phyloP scores from a whole-genome alignment of 495 filamentous ascomycete species.

The Mytilinidion resinicola region DNA sequence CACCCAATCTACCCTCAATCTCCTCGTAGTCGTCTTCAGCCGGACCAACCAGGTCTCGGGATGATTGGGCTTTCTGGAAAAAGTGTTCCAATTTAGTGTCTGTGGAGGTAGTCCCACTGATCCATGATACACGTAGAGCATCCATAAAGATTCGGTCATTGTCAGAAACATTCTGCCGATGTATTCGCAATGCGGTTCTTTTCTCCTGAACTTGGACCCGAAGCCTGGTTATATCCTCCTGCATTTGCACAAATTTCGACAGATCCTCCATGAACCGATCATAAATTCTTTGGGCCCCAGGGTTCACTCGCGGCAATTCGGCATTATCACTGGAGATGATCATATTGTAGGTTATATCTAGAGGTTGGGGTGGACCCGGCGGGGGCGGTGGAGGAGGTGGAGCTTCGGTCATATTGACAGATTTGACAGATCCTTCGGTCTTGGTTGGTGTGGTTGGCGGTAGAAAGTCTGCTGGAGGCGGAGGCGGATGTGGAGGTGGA shows the following conservation, averaged over 20 bases:
- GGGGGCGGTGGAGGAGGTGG: conserved; percentile 6
- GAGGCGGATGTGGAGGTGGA: conserved; percentile 1
- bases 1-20: conserved; percentile 18
- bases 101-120: neutral
- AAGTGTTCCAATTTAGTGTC: conserved; percentile 7
- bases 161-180: conserved; percentile 6
- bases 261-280: conserved; percentile 21
- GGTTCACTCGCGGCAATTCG: neutral
- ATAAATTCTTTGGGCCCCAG: conserved; percentile 8
- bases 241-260: conserved; percentile 12
- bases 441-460: neutral
- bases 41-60: conserved; percentile 19
- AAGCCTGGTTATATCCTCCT: conserved; percentile 6
- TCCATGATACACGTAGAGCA: conserved; percentile 7
- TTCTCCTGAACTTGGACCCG: conserved; percentile 16
- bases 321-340: neutral
- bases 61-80: conserved; percentile 4
- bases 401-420: neutral
- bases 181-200: conserved; percentile 1
- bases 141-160: conserved; percentile 12
- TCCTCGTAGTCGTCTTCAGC: conserved; percentile 26
- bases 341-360: conserved; percentile 1
- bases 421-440: neutral
- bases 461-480: neutral
- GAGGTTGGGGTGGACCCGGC: neutral